Evolutionary conservation across 78 protist genomes (phyloP), one percentile per base, ranked within the genome.

Genomic region (Dictyostelium purpureum): DNA sequence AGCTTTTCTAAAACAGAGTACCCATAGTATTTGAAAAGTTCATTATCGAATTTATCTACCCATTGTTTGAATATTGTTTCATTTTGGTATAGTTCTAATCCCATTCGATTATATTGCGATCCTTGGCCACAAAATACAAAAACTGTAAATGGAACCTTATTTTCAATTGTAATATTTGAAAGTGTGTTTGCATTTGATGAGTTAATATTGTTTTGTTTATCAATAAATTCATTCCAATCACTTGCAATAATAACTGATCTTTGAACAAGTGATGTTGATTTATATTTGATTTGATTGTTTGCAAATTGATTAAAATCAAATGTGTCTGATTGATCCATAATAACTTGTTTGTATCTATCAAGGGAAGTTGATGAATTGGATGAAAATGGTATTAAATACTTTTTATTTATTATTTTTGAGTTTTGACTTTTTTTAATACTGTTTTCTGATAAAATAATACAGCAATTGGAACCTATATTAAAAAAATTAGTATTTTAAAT

Each of bases 391-490:
- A 79, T 28, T 61, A 78, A 59, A n/a, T n/a, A n/a, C n/a, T n/a
- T n/a, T n/a, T n/a, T n/a, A n/a, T n/a, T n/a, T n/a, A n/a, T n/a
- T n/a, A n/a, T n/a, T n/a, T n/a, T n/a, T n/a, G n/a, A n/a, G n/a
- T n/a, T n/a, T n/a, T n/a, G n/a, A n/a, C n/a, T n/a, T n/a, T n/a
- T n/a, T n/a, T n/a, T n/a, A n/a, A n/a, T 4, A 6, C 24, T 43
- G 26, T 24, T 61, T 45, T 78, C 75, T 61, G 43, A 35, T 28
- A 78, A 43, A 43, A 78, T 78, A 2, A 78, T 61, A 61, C 69
- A 66, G 45, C 75, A 78, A 59, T 78, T 78, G 19, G 87, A 11
- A 24, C 97, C n/a, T n/a, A n/a, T n/a, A n/a, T n/a, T n/a, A n/a
- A n/a, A n/a, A n/a, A n/a, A n/a, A n/a, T n/a, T n/a, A n/a, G n/a